A percentile compares a stretch with the other conserved stretches of the same genome.
Evolutionary conservation across 169 alveolate genomes (phyloP).

Genomic region (Cryptosporidium sp.): DNA sequence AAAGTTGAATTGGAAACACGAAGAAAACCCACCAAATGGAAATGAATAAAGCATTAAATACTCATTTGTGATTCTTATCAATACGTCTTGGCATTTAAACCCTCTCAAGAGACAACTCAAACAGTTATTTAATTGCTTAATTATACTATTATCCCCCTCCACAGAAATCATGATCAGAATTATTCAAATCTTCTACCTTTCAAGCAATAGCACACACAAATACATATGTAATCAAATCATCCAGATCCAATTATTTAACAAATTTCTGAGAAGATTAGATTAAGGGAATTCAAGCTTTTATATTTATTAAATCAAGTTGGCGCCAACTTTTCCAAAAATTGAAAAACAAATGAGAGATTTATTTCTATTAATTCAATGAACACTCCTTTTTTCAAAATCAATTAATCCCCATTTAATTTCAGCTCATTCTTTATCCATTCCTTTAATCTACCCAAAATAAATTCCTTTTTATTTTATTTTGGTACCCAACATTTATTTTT

Average conservation of each 20-base stretch:
- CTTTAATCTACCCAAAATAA: too few relatives aligned
- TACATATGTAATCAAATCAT: not conserved
- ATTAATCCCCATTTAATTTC: not conserved
- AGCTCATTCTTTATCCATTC: not conserved
- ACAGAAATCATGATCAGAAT: not conserved
- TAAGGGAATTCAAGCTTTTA: not conserved
- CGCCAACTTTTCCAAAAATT: not conserved
- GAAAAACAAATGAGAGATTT: not conserved
- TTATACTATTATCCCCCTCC: conserved; percentile 28
- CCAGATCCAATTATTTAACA: not conserved
- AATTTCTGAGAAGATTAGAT: not conserved
- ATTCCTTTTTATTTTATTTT: too few relatives aligned
- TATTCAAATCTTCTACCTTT: not conserved
- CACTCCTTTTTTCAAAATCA: not conserved
- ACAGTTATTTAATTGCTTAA: conserved; percentile 55
- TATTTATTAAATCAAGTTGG: not conserved
- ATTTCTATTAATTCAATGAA: not conserved
- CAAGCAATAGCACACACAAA: not conserved
- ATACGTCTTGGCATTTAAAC: conserved; percentile 64
- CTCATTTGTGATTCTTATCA: conserved; percentile 31
- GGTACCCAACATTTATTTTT: not conserved
- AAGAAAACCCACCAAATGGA: conserved; percentile 48
- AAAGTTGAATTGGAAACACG: conserved; percentile 65
- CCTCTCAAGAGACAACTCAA: conserved; percentile 63
- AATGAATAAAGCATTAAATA: conserved; percentile 53